Percentiles rank a stretch among this genome's conserved stretches.
Evolutionary conservation across 2,329 filamentous ascomycete species (phyloP).

Genomic region (Basipetospora chlamydospora): DNA sequence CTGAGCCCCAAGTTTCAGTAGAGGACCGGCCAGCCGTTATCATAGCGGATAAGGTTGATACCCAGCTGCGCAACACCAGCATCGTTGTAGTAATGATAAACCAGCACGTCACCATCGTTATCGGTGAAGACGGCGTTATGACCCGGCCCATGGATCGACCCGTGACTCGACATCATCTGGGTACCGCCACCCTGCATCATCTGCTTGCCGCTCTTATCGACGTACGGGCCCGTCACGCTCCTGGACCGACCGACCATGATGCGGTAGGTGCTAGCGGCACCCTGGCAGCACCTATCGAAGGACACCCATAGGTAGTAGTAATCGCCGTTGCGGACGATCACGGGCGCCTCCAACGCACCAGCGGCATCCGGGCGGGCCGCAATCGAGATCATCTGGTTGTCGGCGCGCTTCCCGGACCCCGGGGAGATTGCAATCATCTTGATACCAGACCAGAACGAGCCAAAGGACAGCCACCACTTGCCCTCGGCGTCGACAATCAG

Average conservation of each 20-base stretch:
- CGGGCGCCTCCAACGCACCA: conserved; percentile 16
- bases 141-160: conserved; percentile 15
- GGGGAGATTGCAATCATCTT: conserved; percentile 15
- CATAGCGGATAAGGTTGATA: conserved; percentile 17
- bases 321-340: conserved; percentile 14
- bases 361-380: conserved; percentile 11
- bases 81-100: conserved; percentile 17
- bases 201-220: conserved; percentile 13
- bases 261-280: conserved; percentile 16
- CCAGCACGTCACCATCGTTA: conserved; percentile 16
- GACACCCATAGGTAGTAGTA: conserved; percentile 20
- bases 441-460: conserved; percentile 18
- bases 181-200: conserved; percentile 17
- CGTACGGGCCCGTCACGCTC: conserved; percentile 15
- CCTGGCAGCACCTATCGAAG: conserved; percentile 17
- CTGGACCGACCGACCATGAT: conserved; percentile 18
- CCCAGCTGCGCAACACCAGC: conserved; percentile 13
- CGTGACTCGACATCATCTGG: conserved; percentile 15
- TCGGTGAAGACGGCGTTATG: conserved; percentile 18
- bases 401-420: conserved; percentile 13
- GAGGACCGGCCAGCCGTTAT: conserved; percentile 16
- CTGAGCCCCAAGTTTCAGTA: too few species aligned
- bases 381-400: conserved; percentile 12
- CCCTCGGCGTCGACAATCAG: conserved; percentile 14
- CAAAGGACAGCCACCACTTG: conserved; percentile 18